Evolutionary conservation across 345 rosid genomes (phyloP), one percentile per base, ranked within the genome.

Genomic region (Cardamine resedifolia): DNA sequence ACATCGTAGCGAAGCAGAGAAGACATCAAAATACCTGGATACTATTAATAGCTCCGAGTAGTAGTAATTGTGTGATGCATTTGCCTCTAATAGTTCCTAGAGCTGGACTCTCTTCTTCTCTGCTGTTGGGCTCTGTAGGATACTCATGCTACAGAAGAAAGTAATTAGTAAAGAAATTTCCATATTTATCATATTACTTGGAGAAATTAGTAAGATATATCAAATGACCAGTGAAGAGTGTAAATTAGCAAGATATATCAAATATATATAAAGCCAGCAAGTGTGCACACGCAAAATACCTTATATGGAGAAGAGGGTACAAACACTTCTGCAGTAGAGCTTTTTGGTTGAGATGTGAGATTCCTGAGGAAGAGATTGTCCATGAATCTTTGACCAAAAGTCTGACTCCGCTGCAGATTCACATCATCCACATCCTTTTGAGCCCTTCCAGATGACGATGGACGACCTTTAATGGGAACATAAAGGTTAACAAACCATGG

Each of bases 381-480:
- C 92, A 91, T 91, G 83, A 92, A 79, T 68, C 90, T 84, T 78
- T 88, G 99, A 62, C 99, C 97, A 51, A 91, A 36, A 16, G 96
- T 91, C 77, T 95, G 97, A 81, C 61, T 88, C 49, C 86, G 87
- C 69, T 83, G 96, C 28, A 90, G 41, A 76, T 63, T 75, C 58
- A 72, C 79, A 56, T 81, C 85, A 58, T 86, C 96, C 30, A 73
- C 81, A 72, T 83, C 78, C 66, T 86, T 88, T 68, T 84, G 90
- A 23, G 82, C 7, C 81, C 88, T 81, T 78, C 96, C 90, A 41
- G 97, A 88, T 61, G 97, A 91, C 31, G 96, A 91, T 43, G 93
- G 87, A 67, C 85, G 80, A 66, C 90, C 96, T 94, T 79, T 65
- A 80, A 71, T 66, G 21, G 70, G 52, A 53, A 71, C 36, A 33